Base-by-base conservation (phyloP, 768 basidiomycete genomes). In the Rhodocollybia butyracea region DNA sequence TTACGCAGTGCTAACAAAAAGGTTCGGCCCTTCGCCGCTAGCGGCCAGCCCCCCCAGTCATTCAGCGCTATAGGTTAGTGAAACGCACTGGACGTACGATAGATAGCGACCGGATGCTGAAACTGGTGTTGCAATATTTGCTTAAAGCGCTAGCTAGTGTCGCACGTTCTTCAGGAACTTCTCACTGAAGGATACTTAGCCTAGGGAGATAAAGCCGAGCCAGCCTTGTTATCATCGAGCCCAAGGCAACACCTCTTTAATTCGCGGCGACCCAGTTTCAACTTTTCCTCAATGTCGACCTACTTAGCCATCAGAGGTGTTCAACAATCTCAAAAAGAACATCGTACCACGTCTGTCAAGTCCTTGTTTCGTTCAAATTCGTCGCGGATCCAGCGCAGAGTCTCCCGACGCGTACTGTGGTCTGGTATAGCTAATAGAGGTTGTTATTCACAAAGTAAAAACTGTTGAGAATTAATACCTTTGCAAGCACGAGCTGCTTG, bases 331-430 rank as follows among this genome's bases (percentile, higher is more conserved):
- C 26, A 31, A 24, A 42, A 40, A 48, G 58, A 38, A 38, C 10
- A 52, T 63, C 78, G 51, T 61, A 91, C 89, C 58, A 74, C 66
- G 64, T 91, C 85, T 11, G 74, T 66, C 38, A 88, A 63, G 62
- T 83, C 65, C 56, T 68, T 77, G 61, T 83, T 84, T 56, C 82
- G 73, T 63, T 89, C 85, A 60, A 91, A 81, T 68, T 91, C 88
- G 46, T 71, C 64, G 27, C 90, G 83, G 67, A 91, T 81, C 88
- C 89, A 92, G 21, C 66, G 63, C 6, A 90, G 68, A 0, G 89
- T 89, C 62, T 91, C 89, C 57, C 69, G 68, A 57, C 89, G 79
- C 27, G 85, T 76, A 55, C 66, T 64, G 51, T 75, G 76, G 70
- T 91, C 80, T 32, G 81, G 82, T 47, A 92, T 85, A 39, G 67